A percentile compares a stretch with the other conserved stretches of the same genome.
phyloP scores from a whole-genome alignment of 225 moss, liverwort and hornwort species.

The Straminergon stramineum region DNA sequence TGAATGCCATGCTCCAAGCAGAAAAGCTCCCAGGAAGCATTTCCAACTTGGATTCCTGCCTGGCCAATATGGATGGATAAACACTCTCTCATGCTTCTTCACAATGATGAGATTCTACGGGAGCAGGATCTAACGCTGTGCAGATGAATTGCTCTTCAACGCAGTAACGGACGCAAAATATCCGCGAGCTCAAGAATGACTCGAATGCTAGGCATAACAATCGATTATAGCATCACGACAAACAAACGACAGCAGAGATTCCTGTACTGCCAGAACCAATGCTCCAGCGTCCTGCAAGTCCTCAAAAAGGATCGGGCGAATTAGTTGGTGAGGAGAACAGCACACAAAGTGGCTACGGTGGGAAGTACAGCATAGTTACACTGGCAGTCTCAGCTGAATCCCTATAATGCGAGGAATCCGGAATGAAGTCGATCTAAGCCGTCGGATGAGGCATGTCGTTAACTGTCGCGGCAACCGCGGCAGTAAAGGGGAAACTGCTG shows the following conservation, averaged over 20 bases:
- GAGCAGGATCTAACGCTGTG: not conserved
- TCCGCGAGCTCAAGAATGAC: not conserved
- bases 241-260: not conserved
- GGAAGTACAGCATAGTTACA: not conserved
- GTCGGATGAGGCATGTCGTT: not conserved
- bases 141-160: not conserved
- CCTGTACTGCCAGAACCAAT: not conserved
- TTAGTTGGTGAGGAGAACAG: not conserved
- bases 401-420: not conserved
- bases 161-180: not conserved
- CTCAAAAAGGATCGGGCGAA: not conserved
- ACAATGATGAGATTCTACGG: not conserved
- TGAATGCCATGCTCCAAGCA: not conserved
- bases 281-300: not conserved
- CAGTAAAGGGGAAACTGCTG: constrained; percentile 14
- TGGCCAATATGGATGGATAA: not conserved
- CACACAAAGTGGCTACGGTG: not conserved
- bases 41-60: constrained; percentile 17
- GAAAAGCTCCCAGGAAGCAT: constrained; percentile 10
- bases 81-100: constrained; percentile 11
- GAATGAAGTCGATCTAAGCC: not conserved
- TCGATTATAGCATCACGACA: not conserved
- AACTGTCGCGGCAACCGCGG: not conserved
- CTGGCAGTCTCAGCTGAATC: constrained; percentile 1
- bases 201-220: not conserved